A percentile compares a stretch with the other conserved stretches of the same genome.
phyloP scores from a whole-genome alignment of 2,329 filamentous ascomycete species.

The Ophiosphaerella herpotricha region DNA sequence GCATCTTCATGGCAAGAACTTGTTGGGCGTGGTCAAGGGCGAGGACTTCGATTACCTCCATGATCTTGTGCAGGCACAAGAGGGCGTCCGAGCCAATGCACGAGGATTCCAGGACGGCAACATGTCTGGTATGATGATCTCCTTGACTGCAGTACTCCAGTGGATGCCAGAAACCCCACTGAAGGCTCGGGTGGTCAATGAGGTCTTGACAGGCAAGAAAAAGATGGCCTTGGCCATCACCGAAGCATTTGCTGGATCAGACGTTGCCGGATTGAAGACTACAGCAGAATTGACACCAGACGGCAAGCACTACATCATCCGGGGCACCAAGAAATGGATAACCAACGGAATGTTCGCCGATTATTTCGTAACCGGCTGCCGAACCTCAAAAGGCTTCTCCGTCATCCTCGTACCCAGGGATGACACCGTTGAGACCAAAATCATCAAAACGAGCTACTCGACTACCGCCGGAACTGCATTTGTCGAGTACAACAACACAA shows the following conservation, averaged over 20 bases:
- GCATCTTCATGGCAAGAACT: constrained; percentile 72
- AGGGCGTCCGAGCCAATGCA: constrained; percentile 71
- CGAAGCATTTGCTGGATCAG: constrained; percentile 83
- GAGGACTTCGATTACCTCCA: constrained; percentile 89
- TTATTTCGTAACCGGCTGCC: constrained; percentile 82
- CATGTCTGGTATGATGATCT: constrained; percentile 85
- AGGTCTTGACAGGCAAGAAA: constrained; percentile 80
- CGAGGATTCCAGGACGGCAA: constrained; percentile 86
- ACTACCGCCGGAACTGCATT: constrained; percentile 77
- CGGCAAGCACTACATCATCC: constrained; percentile 62
- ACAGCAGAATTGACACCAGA: constrained; percentile 60
- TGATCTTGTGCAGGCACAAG: constrained; percentile 76
- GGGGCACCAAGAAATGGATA: constrained; percentile 82
- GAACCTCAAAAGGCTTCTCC: constrained; percentile 77
- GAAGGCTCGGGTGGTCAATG: constrained; percentile 69
- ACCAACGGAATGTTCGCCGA: constrained; percentile 80
- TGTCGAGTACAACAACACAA: constrained; percentile 84
- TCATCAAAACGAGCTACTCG: constrained; percentile 83
- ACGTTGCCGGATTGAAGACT: constrained; percentile 79
- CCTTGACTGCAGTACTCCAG: constrained; percentile 77
- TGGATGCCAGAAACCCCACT: constrained; percentile 72
- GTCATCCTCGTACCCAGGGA: constrained; percentile 76
- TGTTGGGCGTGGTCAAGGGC: constrained; percentile 72
- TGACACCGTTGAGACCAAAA: constrained; percentile 75
- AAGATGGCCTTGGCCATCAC: constrained; percentile 88